phyloP scores from a whole-genome alignment of 352 stramenopile genomes.

The Phytophthora pistaciae region DNA sequence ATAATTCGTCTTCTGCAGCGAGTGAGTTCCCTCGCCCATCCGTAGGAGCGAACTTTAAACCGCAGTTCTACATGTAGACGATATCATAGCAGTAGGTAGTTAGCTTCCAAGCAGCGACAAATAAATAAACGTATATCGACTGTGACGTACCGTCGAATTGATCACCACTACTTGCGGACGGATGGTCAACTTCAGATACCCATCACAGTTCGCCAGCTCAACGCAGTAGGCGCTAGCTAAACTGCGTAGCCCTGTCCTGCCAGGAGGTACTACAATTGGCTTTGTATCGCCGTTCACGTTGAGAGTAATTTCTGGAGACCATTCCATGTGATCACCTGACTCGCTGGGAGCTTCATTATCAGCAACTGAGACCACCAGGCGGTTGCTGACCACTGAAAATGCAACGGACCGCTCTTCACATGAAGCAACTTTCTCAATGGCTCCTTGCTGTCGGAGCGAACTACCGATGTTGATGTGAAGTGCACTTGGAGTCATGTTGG shows the following conservation, averaged over 20 bases:
- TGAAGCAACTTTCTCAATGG: constrained; percentile 23
- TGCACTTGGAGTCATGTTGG: constrained; percentile 36
- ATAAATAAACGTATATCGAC: background rate
- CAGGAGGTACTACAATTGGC: constrained; percentile 31
- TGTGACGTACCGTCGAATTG: constrained; percentile 61
- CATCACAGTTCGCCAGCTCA: constrained; percentile 43
- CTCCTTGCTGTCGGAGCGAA: constrained; percentile 17
- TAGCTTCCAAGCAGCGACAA: too few species aligned
- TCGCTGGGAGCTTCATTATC: constrained; percentile 7
- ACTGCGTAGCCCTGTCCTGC: constrained; percentile 12
- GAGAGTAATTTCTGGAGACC: constrained; percentile 42
- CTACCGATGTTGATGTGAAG: constrained; percentile 32
- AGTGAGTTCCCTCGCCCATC: constrained; percentile 32
- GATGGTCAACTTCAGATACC: constrained; percentile 48
- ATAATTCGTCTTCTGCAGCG: constrained; percentile 14
- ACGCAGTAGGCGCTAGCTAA: constrained; percentile 44
- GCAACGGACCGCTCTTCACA: constrained; percentile 35
- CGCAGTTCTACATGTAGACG: constrained; percentile 21
- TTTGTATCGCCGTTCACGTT: constrained; percentile 47
- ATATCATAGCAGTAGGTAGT: background rate
- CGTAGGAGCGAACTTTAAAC: constrained; percentile 37
- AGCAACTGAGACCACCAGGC: constrained; percentile 41
- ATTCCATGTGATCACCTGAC: constrained; percentile 10
- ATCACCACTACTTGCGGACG: constrained; percentile 62
- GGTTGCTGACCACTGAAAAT: constrained; percentile 28